A percentile compares a stretch with the other conserved stretches of the same genome.
These are phyloP conservation scores for Cyanidioschyzon merolae DNA, from an alignment of 23 red algal species.

Conservation along the genomic window DNA sequence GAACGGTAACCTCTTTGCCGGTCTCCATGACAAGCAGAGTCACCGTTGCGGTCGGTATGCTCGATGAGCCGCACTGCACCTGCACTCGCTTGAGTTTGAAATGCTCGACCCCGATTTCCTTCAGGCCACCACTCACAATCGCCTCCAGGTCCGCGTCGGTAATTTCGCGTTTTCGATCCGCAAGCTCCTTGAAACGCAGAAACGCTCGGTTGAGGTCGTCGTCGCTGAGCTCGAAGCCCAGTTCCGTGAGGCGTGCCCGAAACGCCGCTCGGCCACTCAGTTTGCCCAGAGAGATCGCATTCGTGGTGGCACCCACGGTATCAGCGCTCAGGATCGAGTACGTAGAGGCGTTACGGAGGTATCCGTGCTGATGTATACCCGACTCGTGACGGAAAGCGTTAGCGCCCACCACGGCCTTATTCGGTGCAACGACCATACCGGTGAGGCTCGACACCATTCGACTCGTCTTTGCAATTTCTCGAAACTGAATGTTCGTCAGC, in stretches of 20 bases:
- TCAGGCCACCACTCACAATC: slow-evolving; percentile 86
- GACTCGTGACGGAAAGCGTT: slow-evolving; percentile 98
- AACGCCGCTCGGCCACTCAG: slow-evolving; percentile 90
- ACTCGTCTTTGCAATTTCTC: slow-evolving; percentile 78
- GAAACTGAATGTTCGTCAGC: slow-evolving; percentile 71
- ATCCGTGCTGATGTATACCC: slow-evolving; percentile 96
- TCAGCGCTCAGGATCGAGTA: slow-evolving; percentile 97
- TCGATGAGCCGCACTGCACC: slow-evolving; percentile 71
- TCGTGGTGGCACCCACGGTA: slow-evolving; percentile 62
- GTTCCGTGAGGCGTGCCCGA: slow-evolving; percentile 40
- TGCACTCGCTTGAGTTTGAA: slow-evolving; percentile 50
- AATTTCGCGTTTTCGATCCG: slow-evolving; percentile 85
- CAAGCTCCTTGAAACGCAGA: slow-evolving; percentile 84
- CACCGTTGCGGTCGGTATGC: slow-evolving; percentile 65
- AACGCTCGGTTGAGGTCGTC: slow-evolving; percentile 90
- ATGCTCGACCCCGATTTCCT: slow-evolving; percentile 23
- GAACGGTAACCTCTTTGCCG: slow-evolving; percentile 29
- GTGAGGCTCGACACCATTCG: slow-evolving; percentile 92
- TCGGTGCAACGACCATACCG: slow-evolving; percentile 84
- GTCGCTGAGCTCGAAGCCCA: slow-evolving; percentile 84
- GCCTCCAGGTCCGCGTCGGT: slow-evolving; percentile 67
- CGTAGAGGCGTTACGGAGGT: slow-evolving; percentile 80
- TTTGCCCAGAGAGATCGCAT: slow-evolving; percentile 90
- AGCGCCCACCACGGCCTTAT: slow-evolving; percentile 95
- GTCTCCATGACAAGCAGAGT: slow-evolving; percentile 32